Base-by-base conservation (phyloP, 805 yeast genomes). In the Isabelozyma rhagii region DNA sequence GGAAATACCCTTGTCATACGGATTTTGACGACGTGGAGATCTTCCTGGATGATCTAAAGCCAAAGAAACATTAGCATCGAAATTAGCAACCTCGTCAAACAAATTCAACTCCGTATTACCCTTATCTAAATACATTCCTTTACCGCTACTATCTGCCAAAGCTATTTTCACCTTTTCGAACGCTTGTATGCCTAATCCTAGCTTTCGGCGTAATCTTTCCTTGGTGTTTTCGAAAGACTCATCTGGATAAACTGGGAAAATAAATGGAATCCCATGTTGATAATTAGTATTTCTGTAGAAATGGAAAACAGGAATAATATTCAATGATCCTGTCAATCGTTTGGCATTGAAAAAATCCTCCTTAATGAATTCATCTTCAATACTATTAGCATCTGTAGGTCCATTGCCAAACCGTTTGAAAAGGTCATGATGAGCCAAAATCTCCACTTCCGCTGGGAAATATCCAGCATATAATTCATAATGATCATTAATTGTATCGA, bases 41-140 rank as follows among this genome's bases (percentile, higher is more conserved):
- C 94, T 80, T 63, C 90, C 97, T 1, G 94, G 91, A 60, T 89
- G 96, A 62, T 94, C 97, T 62, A 94, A 72, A 27, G 92, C 96
- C 46, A 94, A 69, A 31, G 74, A 76, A 51, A 80, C 84, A 43
- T 73, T 73, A 8, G 73, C 71, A 14, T 72, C 63, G 14, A 61
- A 55, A 38, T 60, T 62, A 2, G 65, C 66, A 50, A 84, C 62
- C 41, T 78, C 78, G 47, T 84, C 84, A 62, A 72, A 86, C 14
- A 91, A 68, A 5, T 78, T 72, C 42, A 80, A 55, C 7, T 78
- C 79, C 25, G 81, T 83, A 47, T 83, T 83, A 1, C 79, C 71
- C n/a, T 55, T 52, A 43, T 72, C 82, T 43, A 78, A 66, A 50
- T 81, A 77, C 7, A 62, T 56, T 7, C 78, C 78, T 54, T 70